Base-by-base conservation (phyloP, 345 rosid genomes). In the Eucalyptus polyanthemos region DNA sequence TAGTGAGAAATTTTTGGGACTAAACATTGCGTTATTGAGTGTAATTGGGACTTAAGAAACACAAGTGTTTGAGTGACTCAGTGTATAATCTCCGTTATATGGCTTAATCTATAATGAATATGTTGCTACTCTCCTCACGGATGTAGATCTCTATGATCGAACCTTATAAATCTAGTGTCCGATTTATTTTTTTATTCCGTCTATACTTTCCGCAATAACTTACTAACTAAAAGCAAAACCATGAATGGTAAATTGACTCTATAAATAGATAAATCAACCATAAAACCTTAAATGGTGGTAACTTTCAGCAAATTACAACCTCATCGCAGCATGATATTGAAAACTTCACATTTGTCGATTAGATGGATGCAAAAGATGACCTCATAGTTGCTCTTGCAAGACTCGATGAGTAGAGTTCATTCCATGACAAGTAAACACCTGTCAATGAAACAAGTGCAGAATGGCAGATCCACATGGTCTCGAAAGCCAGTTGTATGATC, bases 81-180 rank as follows among this genome's bases (percentile, higher is more conserved):
- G 1, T 21, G 1, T 21, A 53, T 53, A 53, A 53, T 53, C 5
- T 53, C 0, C 0, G 2, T 53, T 53, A 53, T 53, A 53, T 53
- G 0, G 0, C 11, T 53, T 53, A 1, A 53, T 53, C 11, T 53
- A 53, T 53, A 53, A 0, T 53, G 58, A 53, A 21, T 53, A 8
- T 53, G 2, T 53, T 1, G 3, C 0, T 4, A 0, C 58, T 53
- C 25, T 53, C 25, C 25, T 1, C 58, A 21, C 1, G 1, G 1
- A 53, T 53, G 5, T 53, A 53, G 25, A 1, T 53, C 25, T 53
- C 5, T 53, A 53, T 1, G 2, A 53, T 53, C 4, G 25, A 53
- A 53, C 1, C 1, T 0, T 53, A 53, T 53, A 53, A 53, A 53
- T 53, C 0, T 53, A 53, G 58, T 53, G 11, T 21, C 1, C 0